Conservation (phyloP, 306 rosid species). For the Myrica gale region DNA sequence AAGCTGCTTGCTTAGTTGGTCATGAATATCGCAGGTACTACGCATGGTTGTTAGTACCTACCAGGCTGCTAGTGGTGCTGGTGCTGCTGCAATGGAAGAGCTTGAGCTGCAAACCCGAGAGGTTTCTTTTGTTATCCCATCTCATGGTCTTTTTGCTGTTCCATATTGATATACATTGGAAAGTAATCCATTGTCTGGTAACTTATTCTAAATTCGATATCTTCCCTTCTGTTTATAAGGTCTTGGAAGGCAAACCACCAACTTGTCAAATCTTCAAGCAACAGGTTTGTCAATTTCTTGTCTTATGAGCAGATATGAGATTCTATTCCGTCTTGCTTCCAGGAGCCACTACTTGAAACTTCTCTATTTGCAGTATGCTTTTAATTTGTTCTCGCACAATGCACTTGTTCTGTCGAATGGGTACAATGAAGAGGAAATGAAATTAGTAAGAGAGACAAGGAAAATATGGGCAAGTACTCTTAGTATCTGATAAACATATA, state of each 20-base stretch:
- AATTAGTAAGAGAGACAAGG: slow-evolving; percentile 84
- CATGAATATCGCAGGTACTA: slow-evolving; percentile 56
- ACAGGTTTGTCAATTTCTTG: slow-evolving; percentile 56
- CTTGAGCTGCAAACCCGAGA: slow-evolving; percentile 91
- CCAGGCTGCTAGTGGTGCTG: slow-evolving; percentile 99
- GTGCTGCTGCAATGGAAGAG: slow-evolving; percentile 99
- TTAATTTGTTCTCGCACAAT: slow-evolving; percentile 91
- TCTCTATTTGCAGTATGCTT: slow-evolving; percentile 79
- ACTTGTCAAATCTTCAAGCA: slow-evolving; percentile 75
- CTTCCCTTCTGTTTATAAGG: slow-evolving; percentile 40
- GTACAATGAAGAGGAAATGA: slow-evolving; percentile 99
- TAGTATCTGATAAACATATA: background rate
- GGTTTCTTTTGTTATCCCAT: slow-evolving; percentile 43
- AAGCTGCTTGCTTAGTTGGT: background rate
- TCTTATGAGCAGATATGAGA: background rate
- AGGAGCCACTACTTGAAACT: slow-evolving; percentile 22
- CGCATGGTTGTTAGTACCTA: slow-evolving; percentile 97
- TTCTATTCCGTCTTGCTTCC: slow-evolving; percentile 1
- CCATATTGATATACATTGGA: background rate
- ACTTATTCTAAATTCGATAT: slow-evolving; percentile 11
- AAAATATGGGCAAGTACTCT: slow-evolving; percentile 82
- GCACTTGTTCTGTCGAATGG: slow-evolving; percentile 81
- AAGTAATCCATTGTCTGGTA: background rate
- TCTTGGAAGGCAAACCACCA: slow-evolving; percentile 74
- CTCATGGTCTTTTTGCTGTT: slow-evolving; percentile 12